Conservation (phyloP, 2,329 filamentous ascomycete genomes). For the Aspergillus versicolor region DNA sequence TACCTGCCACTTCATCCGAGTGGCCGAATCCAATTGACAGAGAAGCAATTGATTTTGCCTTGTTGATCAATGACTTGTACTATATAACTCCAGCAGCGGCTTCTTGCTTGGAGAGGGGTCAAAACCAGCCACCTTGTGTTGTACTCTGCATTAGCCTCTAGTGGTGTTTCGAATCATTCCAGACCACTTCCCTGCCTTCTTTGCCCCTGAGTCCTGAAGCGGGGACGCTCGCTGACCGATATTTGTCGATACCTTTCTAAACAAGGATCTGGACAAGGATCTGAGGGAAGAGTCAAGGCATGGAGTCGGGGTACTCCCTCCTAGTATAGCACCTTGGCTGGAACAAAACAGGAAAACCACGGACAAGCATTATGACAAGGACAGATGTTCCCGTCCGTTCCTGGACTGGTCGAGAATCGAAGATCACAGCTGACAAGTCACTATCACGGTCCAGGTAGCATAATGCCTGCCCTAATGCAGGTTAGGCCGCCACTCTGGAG, state of each 20-base stretch:
- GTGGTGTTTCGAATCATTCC: constrained; percentile 3
- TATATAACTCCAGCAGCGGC: not conserved
- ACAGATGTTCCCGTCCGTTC: not conserved
- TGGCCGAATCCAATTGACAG: not conserved
- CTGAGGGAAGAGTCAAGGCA: not conserved
- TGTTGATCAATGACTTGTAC: not conserved
- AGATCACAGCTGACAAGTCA: not conserved
- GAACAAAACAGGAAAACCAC: not conserved
- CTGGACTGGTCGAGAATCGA: not conserved
- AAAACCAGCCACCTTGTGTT: not conserved
- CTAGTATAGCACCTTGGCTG: not conserved
- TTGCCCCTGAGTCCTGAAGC: not conserved
- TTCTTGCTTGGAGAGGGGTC: not conserved
- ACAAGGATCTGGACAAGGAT: not conserved
- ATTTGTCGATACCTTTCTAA: not conserved
- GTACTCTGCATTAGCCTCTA: not conserved
- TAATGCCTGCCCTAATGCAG: not conserved
- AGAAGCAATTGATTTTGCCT: not conserved
- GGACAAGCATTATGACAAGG: not conserved
- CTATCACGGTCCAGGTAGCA: not conserved
- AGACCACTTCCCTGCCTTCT: not conserved
- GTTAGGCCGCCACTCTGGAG: not conserved
- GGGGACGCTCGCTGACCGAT: not conserved
- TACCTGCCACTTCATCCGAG: not conserved
- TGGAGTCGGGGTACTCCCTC: not conserved